phyloP scores from a whole-genome alignment of 306 rosid genomes.

The Coriaria nepalensis region DNA sequence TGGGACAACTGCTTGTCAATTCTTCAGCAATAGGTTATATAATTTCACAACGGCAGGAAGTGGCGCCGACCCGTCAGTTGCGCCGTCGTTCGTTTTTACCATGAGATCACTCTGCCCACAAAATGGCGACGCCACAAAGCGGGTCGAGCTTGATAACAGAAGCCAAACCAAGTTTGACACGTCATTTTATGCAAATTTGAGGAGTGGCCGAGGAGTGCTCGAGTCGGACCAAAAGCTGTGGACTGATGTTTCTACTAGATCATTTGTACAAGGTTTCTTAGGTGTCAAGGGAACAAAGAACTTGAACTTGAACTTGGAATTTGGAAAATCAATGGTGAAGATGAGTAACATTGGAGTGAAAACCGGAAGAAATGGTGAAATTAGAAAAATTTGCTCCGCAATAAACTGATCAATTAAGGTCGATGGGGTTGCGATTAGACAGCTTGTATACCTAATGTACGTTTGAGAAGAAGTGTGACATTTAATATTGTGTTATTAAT shows the following conservation, averaged over 20 bases:
- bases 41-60: conserved; percentile 1
- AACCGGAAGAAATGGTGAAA: conserved; percentile 2
- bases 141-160: conserved; percentile 1
- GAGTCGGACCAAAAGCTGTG: conserved; percentile 10
- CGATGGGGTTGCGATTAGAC: not conserved
- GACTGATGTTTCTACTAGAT: conserved; percentile 6
- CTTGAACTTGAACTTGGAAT: conserved; percentile 2
- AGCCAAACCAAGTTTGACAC: conserved; percentile 1
- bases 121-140: not conserved
- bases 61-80: conserved; percentile 2
- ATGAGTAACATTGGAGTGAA: conserved; percentile 5
- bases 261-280: conserved; percentile 3
- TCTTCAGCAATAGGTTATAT: conserved; percentile 4
- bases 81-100: conserved; percentile 1
- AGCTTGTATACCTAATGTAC: too few relatives aligned
- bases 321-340: conserved; percentile 6
- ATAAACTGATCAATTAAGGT: not conserved
- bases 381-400: conserved; percentile 4
- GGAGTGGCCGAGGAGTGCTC: conserved; percentile 5
- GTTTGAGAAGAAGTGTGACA: too few relatives aligned
- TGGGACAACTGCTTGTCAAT: not conserved
- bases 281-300: conserved; percentile 2
- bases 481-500: too few relatives aligned
- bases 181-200: conserved; percentile 1
- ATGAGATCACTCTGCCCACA: conserved; percentile 4